Conservation (phyloP, 2,329 filamentous ascomycete species). For the Cladosporium sp. region DNA sequence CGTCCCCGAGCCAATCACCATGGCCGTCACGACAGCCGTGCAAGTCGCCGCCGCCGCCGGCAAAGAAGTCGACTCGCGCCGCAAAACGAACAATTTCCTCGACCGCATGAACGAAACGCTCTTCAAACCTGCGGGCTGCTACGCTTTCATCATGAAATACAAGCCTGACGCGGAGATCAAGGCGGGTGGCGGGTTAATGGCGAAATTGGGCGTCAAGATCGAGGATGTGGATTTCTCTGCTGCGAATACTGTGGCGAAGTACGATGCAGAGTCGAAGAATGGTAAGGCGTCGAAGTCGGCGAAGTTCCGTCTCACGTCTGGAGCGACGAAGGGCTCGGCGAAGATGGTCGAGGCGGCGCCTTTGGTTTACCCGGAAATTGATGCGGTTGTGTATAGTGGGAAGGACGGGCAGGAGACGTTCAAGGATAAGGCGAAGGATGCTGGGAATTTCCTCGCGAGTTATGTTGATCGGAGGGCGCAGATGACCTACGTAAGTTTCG, state of each 20-base stretch:
- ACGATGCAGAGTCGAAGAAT: conserved; percentile 11
- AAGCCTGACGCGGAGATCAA: conserved; percentile 28
- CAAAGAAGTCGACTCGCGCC: conserved; percentile 40
- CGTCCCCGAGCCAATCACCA: conserved; percentile 26
- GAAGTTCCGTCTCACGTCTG: conserved; percentile 41
- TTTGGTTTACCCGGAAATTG: conserved; percentile 50
- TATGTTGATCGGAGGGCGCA: conserved; percentile 54
- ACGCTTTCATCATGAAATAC: conserved; percentile 52
- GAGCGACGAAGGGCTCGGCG: conserved; percentile 43
- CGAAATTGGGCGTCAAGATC: conserved; percentile 22
- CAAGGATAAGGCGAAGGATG: conserved; percentile 32
- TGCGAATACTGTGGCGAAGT: conserved; percentile 35
- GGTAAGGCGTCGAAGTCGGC: conserved; percentile 22
- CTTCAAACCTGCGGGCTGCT: conserved; percentile 59
- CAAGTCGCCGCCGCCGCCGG: conserved; percentile 46
- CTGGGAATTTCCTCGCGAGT: conserved; percentile 44
- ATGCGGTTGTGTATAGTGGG: conserved; percentile 29
- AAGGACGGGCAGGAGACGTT: conserved; percentile 27
- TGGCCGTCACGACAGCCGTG: conserved; percentile 47
- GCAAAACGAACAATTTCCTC: conserved; percentile 55
- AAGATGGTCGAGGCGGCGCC: conserved; percentile 50
- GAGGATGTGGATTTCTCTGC: conserved; percentile 40
- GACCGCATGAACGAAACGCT: conserved; percentile 57
- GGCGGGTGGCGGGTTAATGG: background rate
- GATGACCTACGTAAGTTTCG: conserved; percentile 44